Evolutionary conservation across 139 green algal species (phyloP), one percentile per base, ranked within the genome.

Genomic region (Auxenochlorella pyrenoidosa): DNA sequence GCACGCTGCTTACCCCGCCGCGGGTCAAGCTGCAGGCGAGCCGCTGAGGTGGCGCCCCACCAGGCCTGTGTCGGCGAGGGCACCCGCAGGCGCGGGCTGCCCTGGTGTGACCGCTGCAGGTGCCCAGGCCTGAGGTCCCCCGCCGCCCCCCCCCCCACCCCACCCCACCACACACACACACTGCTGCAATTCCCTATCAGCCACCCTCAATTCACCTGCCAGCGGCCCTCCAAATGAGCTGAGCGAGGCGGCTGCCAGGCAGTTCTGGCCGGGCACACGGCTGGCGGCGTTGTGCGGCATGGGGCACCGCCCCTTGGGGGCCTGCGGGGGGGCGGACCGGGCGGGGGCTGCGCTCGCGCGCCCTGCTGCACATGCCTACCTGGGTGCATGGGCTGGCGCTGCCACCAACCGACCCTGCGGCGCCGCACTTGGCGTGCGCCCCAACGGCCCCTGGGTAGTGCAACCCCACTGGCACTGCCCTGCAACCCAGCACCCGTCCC

Each of bases 191-290:
- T n/a, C n/a, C n/a, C n/a, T n/a, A 21, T 40, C 18, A 22, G 72
- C 22, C 3, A 5, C 16, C 6, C 43, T 0, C 36, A 0, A 6
- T 51, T 36, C 79, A 75, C 79, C 54, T 4, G 75, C 63, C 44
- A 96, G 91, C 32, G 78, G 78, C 32, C 90, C 90, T 44, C 94
- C 92, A n/a, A 95, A 83, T 34, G 60, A n/a, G 85, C 95, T 85
- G 1, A 96, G 90, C 16, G 92, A 95, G 13, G 85, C 90, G 24
- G 95, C 92, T 63, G 94, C 89, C 38, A 87, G 65, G 40, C 22
- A 79, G 60, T 75, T 54, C 44, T 68, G 77, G 34, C 83, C 83
- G 44, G 32, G 54, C 6, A 83, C n/a, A 8, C 41, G 75, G 40
- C 16, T 32, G 38, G 38, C 58, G 59, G 63, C 43, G 51, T 44